These are phyloP conservation scores for Citropsis articulata DNA, from an alignment of 345 rosid species.

Conservation along the genomic window DNA sequence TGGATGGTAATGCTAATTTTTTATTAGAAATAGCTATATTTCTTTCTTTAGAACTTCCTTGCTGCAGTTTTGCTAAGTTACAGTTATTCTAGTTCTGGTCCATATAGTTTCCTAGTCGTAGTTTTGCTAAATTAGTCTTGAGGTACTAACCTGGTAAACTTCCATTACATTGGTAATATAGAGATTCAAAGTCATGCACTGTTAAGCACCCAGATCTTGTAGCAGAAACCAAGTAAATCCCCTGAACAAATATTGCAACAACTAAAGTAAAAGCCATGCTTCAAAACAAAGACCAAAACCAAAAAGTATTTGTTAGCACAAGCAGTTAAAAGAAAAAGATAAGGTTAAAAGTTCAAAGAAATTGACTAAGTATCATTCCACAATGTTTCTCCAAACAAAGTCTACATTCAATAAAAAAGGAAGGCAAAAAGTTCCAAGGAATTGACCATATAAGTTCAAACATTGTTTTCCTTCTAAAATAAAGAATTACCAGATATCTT, in stretches of 20 bases:
- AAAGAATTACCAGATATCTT: background rate
- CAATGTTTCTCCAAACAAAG: background rate
- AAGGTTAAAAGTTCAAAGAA: background rate
- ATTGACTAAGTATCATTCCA: background rate
- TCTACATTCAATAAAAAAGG: background rate
- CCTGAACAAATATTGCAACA: constrained; percentile 40
- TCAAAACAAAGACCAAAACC: constrained; percentile 2
- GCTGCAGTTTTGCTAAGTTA: too few species aligned
- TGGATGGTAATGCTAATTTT: background rate
- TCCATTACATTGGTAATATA: constrained; percentile 53
- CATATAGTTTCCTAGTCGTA: background rate
- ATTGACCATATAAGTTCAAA: background rate
- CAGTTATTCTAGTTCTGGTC: background rate
- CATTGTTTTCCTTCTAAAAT: background rate
- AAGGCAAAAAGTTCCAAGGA: too few species aligned
- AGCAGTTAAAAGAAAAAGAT: background rate
- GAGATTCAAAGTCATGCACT: constrained; percentile 83
- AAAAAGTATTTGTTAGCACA: background rate
- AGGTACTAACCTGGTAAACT: constrained; percentile 36
- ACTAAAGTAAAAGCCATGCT: background rate
- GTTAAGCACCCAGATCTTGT: constrained; percentile 80
- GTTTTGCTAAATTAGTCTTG: background rate
- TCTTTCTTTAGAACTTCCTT: background rate
- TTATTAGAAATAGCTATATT: background rate
- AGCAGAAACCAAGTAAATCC: constrained; percentile 75